Percentiles rank a stretch among this genome's conserved stretches.
Conservation (phyloP, 768 basidiomycete genomes). For the Dacryopinax primogenitus region DNA sequence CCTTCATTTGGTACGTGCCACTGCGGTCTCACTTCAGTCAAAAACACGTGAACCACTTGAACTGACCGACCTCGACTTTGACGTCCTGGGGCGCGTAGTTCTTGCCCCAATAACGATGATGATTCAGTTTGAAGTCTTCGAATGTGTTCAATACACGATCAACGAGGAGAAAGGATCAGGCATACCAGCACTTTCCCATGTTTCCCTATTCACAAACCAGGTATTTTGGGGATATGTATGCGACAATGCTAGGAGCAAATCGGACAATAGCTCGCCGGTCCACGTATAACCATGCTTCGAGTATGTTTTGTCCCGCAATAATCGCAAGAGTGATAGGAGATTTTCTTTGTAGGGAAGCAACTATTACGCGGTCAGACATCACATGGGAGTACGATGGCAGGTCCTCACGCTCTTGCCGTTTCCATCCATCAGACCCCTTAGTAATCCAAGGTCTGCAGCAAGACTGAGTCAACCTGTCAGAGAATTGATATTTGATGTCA, state of each 20-base stretch:
- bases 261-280: slow-evolving; percentile 63
- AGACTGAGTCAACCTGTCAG: slow-evolving; percentile 4
- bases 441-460: slow-evolving; percentile 50
- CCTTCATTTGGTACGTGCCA: slow-evolving; percentile 64
- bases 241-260: slow-evolving; percentile 57
- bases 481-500: background rate
- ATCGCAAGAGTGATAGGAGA: slow-evolving; percentile 44
- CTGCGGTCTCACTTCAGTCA: slow-evolving; percentile 36
- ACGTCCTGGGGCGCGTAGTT: slow-evolving; percentile 57
- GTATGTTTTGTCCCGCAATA: slow-evolving; percentile 56
- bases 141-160: slow-evolving; percentile 6
- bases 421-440: slow-evolving; percentile 51
- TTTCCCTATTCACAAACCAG: slow-evolving; percentile 63
- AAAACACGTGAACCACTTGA: background rate
- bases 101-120: slow-evolving; percentile 71
- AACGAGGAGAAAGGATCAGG: background rate
- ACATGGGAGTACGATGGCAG: background rate
- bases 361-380: slow-evolving; percentile 28
- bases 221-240: slow-evolving; percentile 73
- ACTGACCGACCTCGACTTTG: slow-evolving; percentile 35
- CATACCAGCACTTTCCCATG: slow-evolving; percentile 60
- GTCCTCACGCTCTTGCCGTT: slow-evolving; percentile 6
- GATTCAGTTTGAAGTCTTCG: slow-evolving; percentile 53
- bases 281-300: slow-evolving; percentile 75
- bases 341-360: slow-evolving; percentile 50